Conservation (phyloP, 768 basidiomycete species). For the Tylopilus plumbeoviolaceoides region DNA sequence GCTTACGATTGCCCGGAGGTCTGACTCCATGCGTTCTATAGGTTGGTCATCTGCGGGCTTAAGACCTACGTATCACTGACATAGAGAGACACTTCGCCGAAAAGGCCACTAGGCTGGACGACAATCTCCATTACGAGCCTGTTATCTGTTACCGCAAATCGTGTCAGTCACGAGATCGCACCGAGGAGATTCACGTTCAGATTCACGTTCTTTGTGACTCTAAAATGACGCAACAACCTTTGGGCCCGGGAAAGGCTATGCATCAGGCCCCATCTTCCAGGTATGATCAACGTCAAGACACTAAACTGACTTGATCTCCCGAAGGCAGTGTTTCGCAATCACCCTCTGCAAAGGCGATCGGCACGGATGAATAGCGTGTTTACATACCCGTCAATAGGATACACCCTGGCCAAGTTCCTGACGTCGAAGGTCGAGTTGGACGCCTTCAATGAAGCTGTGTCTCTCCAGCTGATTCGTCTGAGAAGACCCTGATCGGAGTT, state of each 20-base stretch:
- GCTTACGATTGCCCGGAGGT: too few species aligned
- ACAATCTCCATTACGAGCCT: conserved; percentile 98
- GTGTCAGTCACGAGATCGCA: not conserved
- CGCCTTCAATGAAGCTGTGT: conserved; percentile 74
- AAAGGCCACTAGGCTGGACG: conserved; percentile 85
- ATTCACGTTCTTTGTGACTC: conserved; percentile 93
- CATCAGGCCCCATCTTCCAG: too few species aligned
- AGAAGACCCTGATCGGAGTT: too few species aligned
- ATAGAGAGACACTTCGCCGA: conserved; percentile 95
- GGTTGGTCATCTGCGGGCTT: too few species aligned
- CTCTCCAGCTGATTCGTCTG: conserved; percentile 32
- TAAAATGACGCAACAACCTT: conserved; percentile 93
- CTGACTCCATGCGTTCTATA: too few species aligned
- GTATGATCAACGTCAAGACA: conserved; percentile 16
- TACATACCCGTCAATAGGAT: conserved; percentile 35
- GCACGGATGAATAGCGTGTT: too few species aligned
- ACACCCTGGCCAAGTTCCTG: conserved; percentile 95
- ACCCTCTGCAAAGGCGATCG: too few species aligned
- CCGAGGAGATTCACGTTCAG: conserved; percentile 54
- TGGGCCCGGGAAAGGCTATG: not conserved
- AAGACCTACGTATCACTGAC: conserved; percentile 47
- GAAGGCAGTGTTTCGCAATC: conserved; percentile 78
- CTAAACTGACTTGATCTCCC: conserved; percentile 85
- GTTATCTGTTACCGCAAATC: conserved; percentile 60
- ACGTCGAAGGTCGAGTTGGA: conserved; percentile 86